Conservation (phyloP, 2,329 filamentous ascomycete species). For the Zymoseptoria pseudotritici region DNA sequence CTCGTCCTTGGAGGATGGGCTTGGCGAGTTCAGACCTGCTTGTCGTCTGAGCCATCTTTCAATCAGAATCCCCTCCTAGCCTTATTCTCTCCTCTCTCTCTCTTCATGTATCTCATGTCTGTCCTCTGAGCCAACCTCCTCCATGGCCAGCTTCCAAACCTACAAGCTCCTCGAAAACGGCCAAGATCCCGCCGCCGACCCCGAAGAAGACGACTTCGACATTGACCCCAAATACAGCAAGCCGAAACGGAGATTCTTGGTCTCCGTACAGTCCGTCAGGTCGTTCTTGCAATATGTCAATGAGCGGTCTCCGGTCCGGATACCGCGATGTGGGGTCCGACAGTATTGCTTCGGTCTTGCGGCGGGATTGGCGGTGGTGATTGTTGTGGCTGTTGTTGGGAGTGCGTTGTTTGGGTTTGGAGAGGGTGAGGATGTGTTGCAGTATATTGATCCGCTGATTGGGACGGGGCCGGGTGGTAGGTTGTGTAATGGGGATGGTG, state of each 20-base stretch:
- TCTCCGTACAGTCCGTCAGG: conserved; percentile 7
- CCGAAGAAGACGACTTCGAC: not conserved
- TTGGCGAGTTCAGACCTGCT: not conserved
- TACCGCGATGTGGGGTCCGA: conserved; percentile 8
- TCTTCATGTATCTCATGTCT: not conserved
- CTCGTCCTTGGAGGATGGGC: not conserved
- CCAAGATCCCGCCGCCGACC: conserved; percentile 6
- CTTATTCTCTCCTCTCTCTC: not conserved
- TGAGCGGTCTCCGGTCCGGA: conserved; percentile 1
- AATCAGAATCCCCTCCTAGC: not conserved
- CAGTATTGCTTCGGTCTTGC: conserved; percentile 8
- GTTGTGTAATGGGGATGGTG: not conserved
- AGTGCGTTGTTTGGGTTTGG: conserved; percentile 23
- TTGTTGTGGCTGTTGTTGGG: conserved; percentile 5
- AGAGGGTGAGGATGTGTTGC: conserved; percentile 22
- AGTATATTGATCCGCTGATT: conserved; percentile 16
- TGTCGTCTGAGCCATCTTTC: not conserved
- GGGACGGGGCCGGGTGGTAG: conserved; percentile 15
- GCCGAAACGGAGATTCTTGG: conserved; percentile 4
- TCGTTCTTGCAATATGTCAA: conserved; percentile 3
- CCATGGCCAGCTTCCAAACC: conserved; percentile 14
- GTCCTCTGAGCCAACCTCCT: not conserved
- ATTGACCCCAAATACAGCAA: not conserved
- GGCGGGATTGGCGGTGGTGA: conserved; percentile 5
- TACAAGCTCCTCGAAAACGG: conserved; percentile 16